Conservation (phyloP, 768 basidiomycete species). For the Tricholoma hemisulphureum region DNA sequence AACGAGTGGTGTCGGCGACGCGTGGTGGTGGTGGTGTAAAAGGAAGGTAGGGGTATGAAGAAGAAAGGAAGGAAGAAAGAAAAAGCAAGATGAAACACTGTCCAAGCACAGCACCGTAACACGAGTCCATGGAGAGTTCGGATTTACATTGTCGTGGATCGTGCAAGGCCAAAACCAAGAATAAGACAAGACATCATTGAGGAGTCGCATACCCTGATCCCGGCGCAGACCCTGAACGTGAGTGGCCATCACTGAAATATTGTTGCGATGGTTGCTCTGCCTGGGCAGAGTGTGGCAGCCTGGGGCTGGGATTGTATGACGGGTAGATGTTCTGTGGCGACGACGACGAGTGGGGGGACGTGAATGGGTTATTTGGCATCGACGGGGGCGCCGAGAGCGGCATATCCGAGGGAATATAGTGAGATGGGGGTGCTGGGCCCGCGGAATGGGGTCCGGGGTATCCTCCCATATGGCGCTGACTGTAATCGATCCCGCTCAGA, state of each 20-base stretch:
- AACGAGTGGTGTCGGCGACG: slow-evolving; percentile 1
- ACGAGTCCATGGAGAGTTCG: not conserved
- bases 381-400: slow-evolving; percentile 55
- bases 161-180: not conserved
- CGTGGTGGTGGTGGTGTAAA: slow-evolving; percentile 4
- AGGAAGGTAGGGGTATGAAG: slow-evolving; percentile 3
- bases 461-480: slow-evolving; percentile 35
- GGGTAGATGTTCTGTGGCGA: slow-evolving; percentile 35
- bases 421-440: slow-evolving; percentile 32
- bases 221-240: slow-evolving; percentile 41
- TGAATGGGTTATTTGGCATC: slow-evolving; percentile 45
- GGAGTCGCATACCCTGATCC: slow-evolving; percentile 49
- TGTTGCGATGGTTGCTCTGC: slow-evolving; percentile 24
- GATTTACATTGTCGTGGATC: not conserved
- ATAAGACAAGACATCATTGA: slow-evolving; percentile 26
- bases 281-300: slow-evolving; percentile 27
- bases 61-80: not conserved
- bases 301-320: slow-evolving; percentile 35
- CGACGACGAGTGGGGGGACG: slow-evolving; percentile 27
- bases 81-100: not conserved
- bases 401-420: slow-evolving; percentile 41
- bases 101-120: not conserved
- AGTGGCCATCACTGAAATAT: slow-evolving; percentile 38
- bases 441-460: slow-evolving; percentile 44
- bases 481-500: slow-evolving; percentile 37